phyloP scores from a whole-genome alignment of 306 rosid genomes.

The Vachellia pachyceras region DNA sequence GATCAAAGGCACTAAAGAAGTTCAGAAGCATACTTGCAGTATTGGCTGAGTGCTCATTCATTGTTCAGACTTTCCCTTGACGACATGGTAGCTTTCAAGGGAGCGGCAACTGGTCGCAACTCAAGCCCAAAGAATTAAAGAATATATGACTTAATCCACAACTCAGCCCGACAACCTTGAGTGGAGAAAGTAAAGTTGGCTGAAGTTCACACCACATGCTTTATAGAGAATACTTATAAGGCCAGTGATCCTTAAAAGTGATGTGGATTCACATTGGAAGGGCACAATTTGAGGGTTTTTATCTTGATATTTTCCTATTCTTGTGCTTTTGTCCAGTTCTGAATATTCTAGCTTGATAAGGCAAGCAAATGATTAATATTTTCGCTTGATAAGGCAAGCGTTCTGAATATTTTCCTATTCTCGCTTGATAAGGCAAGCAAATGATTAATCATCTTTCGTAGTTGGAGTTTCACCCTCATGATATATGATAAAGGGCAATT shows the following conservation, averaged over 20 bases:
- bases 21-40: background rate
- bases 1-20: background rate
- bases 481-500: background rate
- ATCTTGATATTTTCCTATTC: background rate
- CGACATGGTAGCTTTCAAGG: background rate
- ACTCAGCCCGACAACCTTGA: background rate
- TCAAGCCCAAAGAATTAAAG: background rate
- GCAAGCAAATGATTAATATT: background rate
- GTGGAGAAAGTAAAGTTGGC: background rate
- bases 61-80: background rate
- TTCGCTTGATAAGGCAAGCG: background rate
- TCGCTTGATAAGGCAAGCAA: background rate
- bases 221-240: background rate
- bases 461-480: background rate
- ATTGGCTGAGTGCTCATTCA: background rate
- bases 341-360: background rate
- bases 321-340: background rate
- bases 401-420: too few relatives aligned
- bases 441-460: background rate
- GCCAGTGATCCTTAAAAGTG: background rate
- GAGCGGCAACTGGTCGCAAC: background rate
- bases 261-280: background rate
- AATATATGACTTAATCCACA: background rate
- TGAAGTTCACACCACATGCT: background rate
- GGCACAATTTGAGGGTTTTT: background rate